Percentiles rank a stretch among this genome's conserved stretches.
Conservation (phyloP, 208 protist species). For the Trichomonas tenax region DNA sequence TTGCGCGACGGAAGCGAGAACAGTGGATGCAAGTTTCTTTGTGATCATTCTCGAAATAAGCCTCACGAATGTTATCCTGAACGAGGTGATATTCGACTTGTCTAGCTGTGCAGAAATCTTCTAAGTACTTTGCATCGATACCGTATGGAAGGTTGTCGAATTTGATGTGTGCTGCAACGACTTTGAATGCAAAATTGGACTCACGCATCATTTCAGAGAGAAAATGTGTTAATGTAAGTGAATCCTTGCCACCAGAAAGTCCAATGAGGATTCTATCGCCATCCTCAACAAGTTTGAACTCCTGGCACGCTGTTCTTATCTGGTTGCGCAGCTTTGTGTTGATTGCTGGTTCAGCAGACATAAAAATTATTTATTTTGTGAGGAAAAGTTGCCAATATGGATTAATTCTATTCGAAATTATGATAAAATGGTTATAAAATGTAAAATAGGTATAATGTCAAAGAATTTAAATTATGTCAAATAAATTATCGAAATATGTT, state of each 20-base stretch:
- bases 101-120: neutral
- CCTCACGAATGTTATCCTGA: neutral
- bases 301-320: neutral
- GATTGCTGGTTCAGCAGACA: neutral
- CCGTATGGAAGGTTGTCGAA: neutral
- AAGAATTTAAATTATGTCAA: too few relatives aligned
- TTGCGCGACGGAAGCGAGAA: neutral
- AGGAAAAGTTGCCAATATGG: too few relatives aligned
- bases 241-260: slow-evolving; percentile 14
- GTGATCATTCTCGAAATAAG: neutral
- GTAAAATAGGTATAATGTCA: too few relatives aligned
- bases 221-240: neutral
- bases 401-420: too few relatives aligned
- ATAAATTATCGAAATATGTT: too few relatives aligned
- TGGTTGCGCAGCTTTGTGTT: neutral
- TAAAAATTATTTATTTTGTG: neutral
- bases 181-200: neutral
- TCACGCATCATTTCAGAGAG: neutral
- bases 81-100: neutral
- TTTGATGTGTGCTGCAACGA: neutral
- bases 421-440: too few relatives aligned
- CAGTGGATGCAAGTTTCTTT: neutral
- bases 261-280: neutral
- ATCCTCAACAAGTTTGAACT: neutral
- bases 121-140: neutral